A percentile compares a stretch with the other conserved stretches of the same genome.
Evolutionary conservation across 805 yeast genomes (phyloP).

Genomic region (Ogataea paraovalis): DNA sequence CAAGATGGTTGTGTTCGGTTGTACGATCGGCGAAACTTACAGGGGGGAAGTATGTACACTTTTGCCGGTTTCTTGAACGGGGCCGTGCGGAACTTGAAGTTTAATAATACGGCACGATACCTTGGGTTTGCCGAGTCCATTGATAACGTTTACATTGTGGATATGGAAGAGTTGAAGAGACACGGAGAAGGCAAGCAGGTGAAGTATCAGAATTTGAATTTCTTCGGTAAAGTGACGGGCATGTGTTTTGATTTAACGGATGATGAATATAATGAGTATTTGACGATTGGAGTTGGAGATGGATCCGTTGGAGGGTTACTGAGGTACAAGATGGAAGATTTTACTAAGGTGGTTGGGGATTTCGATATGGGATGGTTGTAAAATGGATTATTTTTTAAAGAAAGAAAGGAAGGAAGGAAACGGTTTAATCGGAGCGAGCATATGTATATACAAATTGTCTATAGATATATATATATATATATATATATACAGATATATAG

Average conservation of each 20-base stretch:
- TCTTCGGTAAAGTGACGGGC: slow-evolving; percentile 59
- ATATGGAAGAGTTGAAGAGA: slow-evolving; percentile 20
- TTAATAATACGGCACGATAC: slow-evolving; percentile 42
- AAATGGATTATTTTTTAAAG: not conserved
- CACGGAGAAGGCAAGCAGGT: slow-evolving; percentile 1
- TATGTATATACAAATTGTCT: too few relatives aligned
- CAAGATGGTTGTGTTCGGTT: slow-evolving; percentile 56
- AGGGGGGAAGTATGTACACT: slow-evolving; percentile 10
- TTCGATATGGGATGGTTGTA: slow-evolving; percentile 16
- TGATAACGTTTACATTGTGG: slow-evolving; percentile 52
- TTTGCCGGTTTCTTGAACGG: slow-evolving; percentile 30
- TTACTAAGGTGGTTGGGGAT: slow-evolving; percentile 4
- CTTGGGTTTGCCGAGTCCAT: slow-evolving; percentile 56
- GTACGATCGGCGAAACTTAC: slow-evolving; percentile 43
- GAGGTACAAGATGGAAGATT: slow-evolving; percentile 35
- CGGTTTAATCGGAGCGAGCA: too few relatives aligned
- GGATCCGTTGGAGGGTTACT: slow-evolving; percentile 54
- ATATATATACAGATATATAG: too few relatives aligned
- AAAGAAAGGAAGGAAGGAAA: not conserved
- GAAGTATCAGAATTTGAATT: slow-evolving; percentile 43
- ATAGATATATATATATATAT: too few relatives aligned
- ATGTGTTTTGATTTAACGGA: slow-evolving; percentile 41
- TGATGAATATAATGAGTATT: slow-evolving; percentile 41
- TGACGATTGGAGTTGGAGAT: slow-evolving; percentile 54
- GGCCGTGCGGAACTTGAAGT: slow-evolving; percentile 51